Conservation (phyloP, 495 filamentous ascomycete genomes). For the Tuber borchii region DNA sequence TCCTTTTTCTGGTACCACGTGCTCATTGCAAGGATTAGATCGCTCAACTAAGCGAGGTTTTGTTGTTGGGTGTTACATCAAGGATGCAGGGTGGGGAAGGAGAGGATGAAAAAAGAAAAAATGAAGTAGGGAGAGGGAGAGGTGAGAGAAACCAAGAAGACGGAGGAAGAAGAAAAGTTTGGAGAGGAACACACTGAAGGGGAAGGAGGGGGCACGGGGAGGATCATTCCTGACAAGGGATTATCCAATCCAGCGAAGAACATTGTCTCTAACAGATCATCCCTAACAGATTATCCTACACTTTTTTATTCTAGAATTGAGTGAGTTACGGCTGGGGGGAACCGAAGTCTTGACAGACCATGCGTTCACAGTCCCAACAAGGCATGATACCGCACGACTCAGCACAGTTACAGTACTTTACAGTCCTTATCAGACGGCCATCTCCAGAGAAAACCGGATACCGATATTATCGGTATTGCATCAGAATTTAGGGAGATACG, state of each 20-base stretch:
- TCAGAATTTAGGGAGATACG: not conserved
- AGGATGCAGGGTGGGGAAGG: not conserved
- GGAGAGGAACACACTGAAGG: not conserved
- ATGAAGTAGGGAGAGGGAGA: not conserved
- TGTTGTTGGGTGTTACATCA: slow-evolving; percentile 9
- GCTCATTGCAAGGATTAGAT: slow-evolving; percentile 31
- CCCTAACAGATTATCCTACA: too few species aligned
- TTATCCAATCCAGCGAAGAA: not conserved
- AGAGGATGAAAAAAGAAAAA: not conserved
- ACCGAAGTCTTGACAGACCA: not conserved
- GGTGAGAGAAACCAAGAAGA: not conserved
- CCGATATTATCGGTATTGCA: too few species aligned
- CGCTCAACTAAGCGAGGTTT: slow-evolving; percentile 32
- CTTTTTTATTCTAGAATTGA: not conserved
- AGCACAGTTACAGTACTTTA: not conserved
- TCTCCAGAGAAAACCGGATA: not conserved
- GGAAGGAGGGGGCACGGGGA: not conserved
- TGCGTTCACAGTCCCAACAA: not conserved
- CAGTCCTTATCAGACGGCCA: not conserved
- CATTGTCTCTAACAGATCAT: not conserved
- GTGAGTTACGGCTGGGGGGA: not conserved
- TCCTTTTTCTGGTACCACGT: slow-evolving; percentile 27
- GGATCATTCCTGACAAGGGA: not conserved
- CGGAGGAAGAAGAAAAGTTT: not conserved
- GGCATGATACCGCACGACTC: not conserved